Evolutionary conservation across 2,329 filamentous ascomycete species (phyloP), one percentile per base, ranked within the genome.

Genomic region (Fusarium verticillioides): DNA sequence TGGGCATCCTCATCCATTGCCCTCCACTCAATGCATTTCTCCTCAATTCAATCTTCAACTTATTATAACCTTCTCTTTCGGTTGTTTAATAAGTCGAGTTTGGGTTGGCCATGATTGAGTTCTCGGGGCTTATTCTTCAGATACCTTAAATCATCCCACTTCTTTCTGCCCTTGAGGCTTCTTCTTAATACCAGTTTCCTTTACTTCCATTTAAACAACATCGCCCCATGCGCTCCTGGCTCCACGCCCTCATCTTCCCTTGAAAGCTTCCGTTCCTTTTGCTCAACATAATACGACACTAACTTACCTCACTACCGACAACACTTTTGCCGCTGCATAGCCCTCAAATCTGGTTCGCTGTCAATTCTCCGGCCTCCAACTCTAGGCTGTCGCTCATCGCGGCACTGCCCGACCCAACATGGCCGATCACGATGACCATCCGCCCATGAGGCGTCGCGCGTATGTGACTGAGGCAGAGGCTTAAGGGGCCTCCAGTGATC

Each of bases 401-500:
- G 64, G 63, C 63, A 67, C 64, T 61, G 53, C 61, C 69, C 62
- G 61, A 36, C 44, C 63, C 63, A 69, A 46, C 32, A 78, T 78
- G 76, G 58, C 76, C 52, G 74, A 76, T 50, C 60, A 72, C 34
- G 69, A 76, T 64, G 73, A 75, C 32, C 67, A 62, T 58, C 76
- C 69, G 69, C 76, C 76, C n/a, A 69, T 71, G 64, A 72, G 76
- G 75, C 75, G 73, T 57, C 66, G 76, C 65, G 76, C 76, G 76
- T 78, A 74, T 23, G 76, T 78, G 57, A 63, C 34, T 62, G 28
- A 61, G 50, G 57, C 65, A 50, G 58, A 64, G 53, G 26, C 37
- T 36, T 32, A 53, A 59, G 44, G 60, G 66, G 73, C 73, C 66
- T 75, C 67, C 63, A 23, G 60, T 58, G 42, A 50, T 36, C 15